Conservation (phyloP, 495 filamentous ascomycete species). For the Aspergillus haitiensis region DNA sequence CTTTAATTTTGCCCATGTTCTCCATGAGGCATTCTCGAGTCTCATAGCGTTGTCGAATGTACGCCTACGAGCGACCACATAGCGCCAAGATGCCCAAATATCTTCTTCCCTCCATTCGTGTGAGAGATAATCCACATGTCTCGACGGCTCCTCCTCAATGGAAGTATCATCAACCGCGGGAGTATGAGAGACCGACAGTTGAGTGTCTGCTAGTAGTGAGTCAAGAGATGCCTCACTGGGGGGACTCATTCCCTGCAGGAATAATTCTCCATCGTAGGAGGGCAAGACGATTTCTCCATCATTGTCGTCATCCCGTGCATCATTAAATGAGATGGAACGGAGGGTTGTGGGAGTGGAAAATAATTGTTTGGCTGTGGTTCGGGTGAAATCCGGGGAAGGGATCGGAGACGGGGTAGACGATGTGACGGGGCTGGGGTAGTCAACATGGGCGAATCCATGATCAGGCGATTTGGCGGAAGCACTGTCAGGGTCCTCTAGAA, state of each 20-base stretch:
- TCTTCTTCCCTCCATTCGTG: conserved; percentile 96
- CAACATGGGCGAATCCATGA: conserved; percentile 34
- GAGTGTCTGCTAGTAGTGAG: conserved; percentile 15
- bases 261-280: conserved; percentile 49
- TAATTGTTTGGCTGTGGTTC: conserved; percentile 25
- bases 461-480: conserved; percentile 38
- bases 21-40: conserved; percentile 95
- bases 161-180: conserved; percentile 80
- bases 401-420: conserved; percentile 40
- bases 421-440: conserved; percentile 37
- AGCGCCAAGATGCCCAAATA: conserved; percentile 96
- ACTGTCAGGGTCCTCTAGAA: conserved; percentile 35
- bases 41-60: conserved; percentile 78
- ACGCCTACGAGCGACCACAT: conserved; percentile 75
- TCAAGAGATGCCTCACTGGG: conserved; percentile 29
- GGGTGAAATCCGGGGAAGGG: conserved; percentile 43
- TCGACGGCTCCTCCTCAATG: conserved; percentile 72
- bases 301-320: conserved; percentile 22
- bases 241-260: conserved; percentile 42
- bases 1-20: conserved; percentile 94
- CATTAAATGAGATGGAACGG: conserved; percentile 62
- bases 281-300: conserved; percentile 30
- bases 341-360: conserved; percentile 59
- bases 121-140: conserved; percentile 95
- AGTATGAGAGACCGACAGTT: conserved; percentile 22